Evolutionary conservation across 179 eudicot species (phyloP).

Genomic region (Heliamphora pulchella): DNA sequence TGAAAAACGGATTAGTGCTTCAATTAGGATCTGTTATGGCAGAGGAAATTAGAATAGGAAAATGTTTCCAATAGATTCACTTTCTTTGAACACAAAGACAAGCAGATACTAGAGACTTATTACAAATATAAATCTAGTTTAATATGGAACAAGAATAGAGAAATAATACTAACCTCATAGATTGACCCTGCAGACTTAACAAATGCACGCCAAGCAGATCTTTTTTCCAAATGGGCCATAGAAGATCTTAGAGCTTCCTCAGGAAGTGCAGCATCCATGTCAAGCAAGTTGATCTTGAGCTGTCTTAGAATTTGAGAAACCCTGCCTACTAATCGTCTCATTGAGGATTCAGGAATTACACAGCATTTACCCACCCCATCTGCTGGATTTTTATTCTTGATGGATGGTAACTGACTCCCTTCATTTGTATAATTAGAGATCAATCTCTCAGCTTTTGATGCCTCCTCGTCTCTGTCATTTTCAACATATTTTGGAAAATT

Average conservation of each 20-base stretch:
- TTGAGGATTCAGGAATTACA: constrained; percentile 50
- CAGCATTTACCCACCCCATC: constrained; percentile 28
- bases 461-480: constrained; percentile 17
- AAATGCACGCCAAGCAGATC: constrained; percentile 72
- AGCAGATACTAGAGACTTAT: not conserved
- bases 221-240: constrained; percentile 38
- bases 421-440: constrained; percentile 9
- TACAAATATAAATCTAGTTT: not conserved
- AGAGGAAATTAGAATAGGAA: not conserved
- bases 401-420: constrained; percentile 21
- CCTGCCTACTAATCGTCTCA: constrained; percentile 55
- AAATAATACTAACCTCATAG: constrained; percentile 56
- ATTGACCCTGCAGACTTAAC: constrained; percentile 71
- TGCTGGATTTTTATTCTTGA: constrained; percentile 21
- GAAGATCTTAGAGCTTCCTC: constrained; percentile 61
- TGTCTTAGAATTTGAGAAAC: constrained; percentile 49
- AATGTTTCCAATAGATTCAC: not conserved
- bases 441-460: constrained; percentile 16
- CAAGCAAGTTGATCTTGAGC: constrained; percentile 74
- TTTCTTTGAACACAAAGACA: not conserved
- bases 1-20: not conserved
- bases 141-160: not conserved
- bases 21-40: not conserved
- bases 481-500: constrained; percentile 13
- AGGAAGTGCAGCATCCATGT: constrained; percentile 83